These are phyloP conservation scores for Crepidotus sp. DNA, from an alignment of 1,284 basidiomycete species.

Conservation along the genomic window DNA sequence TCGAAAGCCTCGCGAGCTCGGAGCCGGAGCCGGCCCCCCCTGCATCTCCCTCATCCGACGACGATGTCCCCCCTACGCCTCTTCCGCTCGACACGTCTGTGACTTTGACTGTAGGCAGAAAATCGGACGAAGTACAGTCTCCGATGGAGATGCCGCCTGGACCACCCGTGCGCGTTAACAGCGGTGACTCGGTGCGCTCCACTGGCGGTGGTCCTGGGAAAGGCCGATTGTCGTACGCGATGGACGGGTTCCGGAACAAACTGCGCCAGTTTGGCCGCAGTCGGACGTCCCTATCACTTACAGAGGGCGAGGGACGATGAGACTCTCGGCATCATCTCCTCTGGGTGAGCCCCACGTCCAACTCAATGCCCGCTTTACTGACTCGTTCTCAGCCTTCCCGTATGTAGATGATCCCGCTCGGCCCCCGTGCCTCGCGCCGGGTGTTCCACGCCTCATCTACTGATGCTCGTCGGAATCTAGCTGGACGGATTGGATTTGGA, in stretches of 20 bases:
- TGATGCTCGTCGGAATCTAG: background rate
- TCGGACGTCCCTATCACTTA: constrained; percentile 20
- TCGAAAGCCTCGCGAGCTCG: constrained; percentile 17
- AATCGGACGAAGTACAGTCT: constrained; percentile 4
- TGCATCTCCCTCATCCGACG: background rate
- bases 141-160: constrained; percentile 3
- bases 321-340: background rate
- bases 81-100: constrained; percentile 5
- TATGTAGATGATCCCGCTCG: background rate
- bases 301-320: constrained; percentile 9
- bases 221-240: constrained; percentile 10
- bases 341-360: background rate
- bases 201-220: constrained; percentile 1
- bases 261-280: constrained; percentile 16
- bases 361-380: background rate
- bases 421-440: background rate
- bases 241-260: constrained; percentile 17
- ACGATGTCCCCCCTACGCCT: background rate
- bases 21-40: constrained; percentile 3
- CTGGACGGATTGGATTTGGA: constrained; percentile 3
- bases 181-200: constrained; percentile 9
- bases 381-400: background rate
- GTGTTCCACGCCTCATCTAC: constrained; percentile 1
- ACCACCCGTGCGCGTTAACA: constrained; percentile 7
- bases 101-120: background rate